A percentile compares a stretch with the other conserved stretches of the same genome.
phyloP scores from a whole-genome alignment of 2,329 filamentous ascomycete species.

The Claviceps purpurea region DNA sequence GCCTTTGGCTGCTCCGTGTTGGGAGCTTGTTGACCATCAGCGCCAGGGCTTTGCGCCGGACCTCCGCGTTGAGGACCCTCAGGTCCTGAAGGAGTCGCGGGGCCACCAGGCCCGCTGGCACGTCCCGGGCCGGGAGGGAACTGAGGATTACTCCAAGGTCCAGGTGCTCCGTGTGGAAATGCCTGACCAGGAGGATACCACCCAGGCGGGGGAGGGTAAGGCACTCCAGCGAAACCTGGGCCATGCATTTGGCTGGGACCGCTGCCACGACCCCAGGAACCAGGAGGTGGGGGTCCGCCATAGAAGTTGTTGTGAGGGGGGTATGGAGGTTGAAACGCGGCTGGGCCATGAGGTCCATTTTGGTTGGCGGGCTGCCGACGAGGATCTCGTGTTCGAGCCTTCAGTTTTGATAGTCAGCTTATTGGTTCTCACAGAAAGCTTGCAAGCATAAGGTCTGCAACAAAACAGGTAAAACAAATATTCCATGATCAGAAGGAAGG shows the following conservation, averaged over 20 bases:
- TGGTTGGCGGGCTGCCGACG: constrained; percentile 18
- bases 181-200: constrained; percentile 71
- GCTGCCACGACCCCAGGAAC: constrained; percentile 39
- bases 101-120: constrained; percentile 17
- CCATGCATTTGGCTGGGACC: constrained; percentile 43
- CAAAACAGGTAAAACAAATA: constrained; percentile 7
- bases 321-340: constrained; percentile 30
- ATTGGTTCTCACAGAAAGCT: not conserved
- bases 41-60: constrained; percentile 22
- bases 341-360: constrained; percentile 18
- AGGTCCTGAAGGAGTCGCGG: constrained; percentile 43
- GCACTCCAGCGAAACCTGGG: constrained; percentile 55
- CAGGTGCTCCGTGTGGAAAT: constrained; percentile 45
- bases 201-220: constrained; percentile 62
- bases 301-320: constrained; percentile 32
- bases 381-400: constrained; percentile 28
- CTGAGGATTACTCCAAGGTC: constrained; percentile 42
- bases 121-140: constrained; percentile 41
- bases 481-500: constrained; percentile 86
- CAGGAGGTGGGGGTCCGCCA: constrained; percentile 36
- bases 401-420: constrained; percentile 12
- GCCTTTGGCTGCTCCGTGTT: constrained; percentile 34
- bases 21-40: constrained; percentile 33
- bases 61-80: constrained; percentile 43
- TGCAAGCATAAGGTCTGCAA: not conserved